Percentiles rank a stretch among this genome's conserved stretches.
phyloP scores from a whole-genome alignment of 352 stramenopile species.

The Phytophthora cactorum region DNA sequence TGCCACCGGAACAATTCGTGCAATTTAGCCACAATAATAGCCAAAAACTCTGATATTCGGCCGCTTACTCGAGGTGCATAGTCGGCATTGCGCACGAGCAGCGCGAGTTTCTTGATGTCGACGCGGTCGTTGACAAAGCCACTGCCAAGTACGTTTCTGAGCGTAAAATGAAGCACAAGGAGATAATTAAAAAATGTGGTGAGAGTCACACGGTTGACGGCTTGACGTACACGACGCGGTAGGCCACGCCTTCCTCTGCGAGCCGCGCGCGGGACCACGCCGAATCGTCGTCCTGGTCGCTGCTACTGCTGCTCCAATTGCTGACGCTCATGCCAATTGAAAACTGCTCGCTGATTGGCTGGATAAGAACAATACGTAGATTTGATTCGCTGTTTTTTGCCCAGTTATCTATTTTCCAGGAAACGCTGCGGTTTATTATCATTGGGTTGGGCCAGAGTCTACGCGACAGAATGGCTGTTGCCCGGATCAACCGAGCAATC shows the following conservation, averaged over 20 bases:
- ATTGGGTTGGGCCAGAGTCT: neutral
- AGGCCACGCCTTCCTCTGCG: conserved; percentile 54
- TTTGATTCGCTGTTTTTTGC: no score
- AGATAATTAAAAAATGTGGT: conserved; percentile 1
- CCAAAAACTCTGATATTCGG: neutral
- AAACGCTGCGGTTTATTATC: no score
- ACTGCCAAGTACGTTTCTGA: conserved; percentile 70
- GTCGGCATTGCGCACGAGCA: conserved; percentile 76
- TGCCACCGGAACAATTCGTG: conserved; percentile 13
- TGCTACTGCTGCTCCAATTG: conserved; percentile 33
- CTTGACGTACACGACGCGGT: conserved; percentile 62
- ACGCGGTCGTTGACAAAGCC: conserved; percentile 57
- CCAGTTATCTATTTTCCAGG: no score
- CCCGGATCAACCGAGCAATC: neutral
- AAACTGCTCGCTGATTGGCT: conserved; percentile 26
- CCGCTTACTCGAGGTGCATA: conserved; percentile 60
- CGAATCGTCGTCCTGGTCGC: conserved; percentile 19
- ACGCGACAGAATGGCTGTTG: neutral
- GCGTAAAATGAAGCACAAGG: neutral
- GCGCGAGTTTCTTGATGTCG: conserved; percentile 67
- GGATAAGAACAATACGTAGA: no score
- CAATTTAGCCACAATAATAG: neutral
- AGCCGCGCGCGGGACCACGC: conserved; percentile 53
- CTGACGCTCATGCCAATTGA: conserved; percentile 28
- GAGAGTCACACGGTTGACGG: neutral